Evolutionary conservation across 176 grass and related monocot species (phyloP).

Genomic region (Triticum turgidum): DNA sequence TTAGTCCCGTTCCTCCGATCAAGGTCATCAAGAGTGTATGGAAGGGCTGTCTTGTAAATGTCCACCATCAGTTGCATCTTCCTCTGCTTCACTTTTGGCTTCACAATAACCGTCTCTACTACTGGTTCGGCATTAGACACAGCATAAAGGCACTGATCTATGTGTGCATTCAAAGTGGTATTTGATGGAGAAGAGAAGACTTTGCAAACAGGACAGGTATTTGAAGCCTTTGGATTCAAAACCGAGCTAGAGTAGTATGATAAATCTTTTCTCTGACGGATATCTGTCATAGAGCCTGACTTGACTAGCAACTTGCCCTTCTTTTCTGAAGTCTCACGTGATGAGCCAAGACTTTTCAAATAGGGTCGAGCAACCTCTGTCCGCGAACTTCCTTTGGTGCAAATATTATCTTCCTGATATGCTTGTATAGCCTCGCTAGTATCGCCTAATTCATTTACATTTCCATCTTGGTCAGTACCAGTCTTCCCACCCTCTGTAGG

Average conservation of each 20-base stretch:
- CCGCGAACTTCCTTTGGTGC: conserved; percentile 38
- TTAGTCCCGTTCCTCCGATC: conserved; percentile 89
- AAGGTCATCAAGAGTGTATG: conserved; percentile 88
- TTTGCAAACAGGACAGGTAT: conserved; percentile 95
- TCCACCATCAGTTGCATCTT: conserved; percentile 88
- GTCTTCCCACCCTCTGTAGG: conserved; percentile 44
- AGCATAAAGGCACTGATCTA: conserved; percentile 81
- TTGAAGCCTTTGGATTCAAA: conserved; percentile 79
- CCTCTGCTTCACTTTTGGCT: conserved; percentile 70
- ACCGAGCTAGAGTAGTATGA: conserved; percentile 55
- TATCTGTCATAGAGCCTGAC: conserved; percentile 40
- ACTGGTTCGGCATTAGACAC: conserved; percentile 55
- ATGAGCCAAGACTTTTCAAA: conserved; percentile 41
- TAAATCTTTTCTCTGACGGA: conserved; percentile 51
- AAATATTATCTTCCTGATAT: conserved; percentile 46
- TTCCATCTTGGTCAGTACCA: conserved; percentile 23
- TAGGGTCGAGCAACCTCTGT: conserved; percentile 22
- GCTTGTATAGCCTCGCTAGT: conserved; percentile 30
- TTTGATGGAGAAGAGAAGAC: conserved; percentile 90
- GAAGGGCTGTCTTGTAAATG: conserved; percentile 68
- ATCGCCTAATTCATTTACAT: conserved; percentile 22
- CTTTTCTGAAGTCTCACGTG: conserved; percentile 49
- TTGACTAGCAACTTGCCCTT: conserved; percentile 72
- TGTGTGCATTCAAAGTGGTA: conserved; percentile 96
- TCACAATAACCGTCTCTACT: conserved; percentile 42